Evolutionary conservation across 1,284 basidiomycete genomes (phyloP), one percentile per base, ranked within the genome.

Genomic region (Pseudozyma sp.): DNA sequence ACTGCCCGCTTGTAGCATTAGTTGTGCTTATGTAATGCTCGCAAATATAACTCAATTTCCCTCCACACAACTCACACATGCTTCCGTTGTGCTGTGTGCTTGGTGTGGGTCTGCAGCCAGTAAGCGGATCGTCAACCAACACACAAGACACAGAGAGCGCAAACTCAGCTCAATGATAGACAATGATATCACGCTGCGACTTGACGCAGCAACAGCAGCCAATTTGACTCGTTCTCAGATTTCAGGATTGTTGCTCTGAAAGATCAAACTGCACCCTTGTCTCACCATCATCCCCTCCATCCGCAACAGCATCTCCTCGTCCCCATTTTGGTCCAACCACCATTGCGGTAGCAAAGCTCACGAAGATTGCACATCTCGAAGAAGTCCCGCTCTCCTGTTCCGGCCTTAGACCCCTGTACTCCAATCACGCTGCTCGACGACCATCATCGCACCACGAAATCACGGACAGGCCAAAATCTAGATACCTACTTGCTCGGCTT

Each of bases 111-210:
- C 25, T 31, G 25, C 25, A 31, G 25, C 25, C 25, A 31, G 25
- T 31, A 31, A 31, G 25, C 25, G 25, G 25, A 31, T 31, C 25
- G 25, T 31, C 25, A 31, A 31, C 3, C 25, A 31, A 31, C 25
- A 31, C 25, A 31, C 25, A 31, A 31, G 25, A 31, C 25, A 31
- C 25, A 31, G 25, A 31, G 25, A 31, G 25, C 25, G 25, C 3
- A 31, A 31, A 31, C 25, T 31, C 25, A 31, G 25, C 25, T 31
- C 25, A 31, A 43, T 48, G 47, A 48, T n/a, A 9, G 25, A 36
- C 35, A 35, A 52, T 52, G 50, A 59, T 59, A 52, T 45, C 50
- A 56, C 54, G 14, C 34, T 19, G 34, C 38, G 12, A 5, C 39
- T 31, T 36, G 42, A 54, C 14, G 5, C 31, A 14, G 11, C 48